A percentile compares a stretch with the other conserved stretches of the same genome.
Evolutionary conservation across 495 filamentous ascomycete genomes (phyloP).

Genomic region (Diplogelasinospora grovesii): DNA sequence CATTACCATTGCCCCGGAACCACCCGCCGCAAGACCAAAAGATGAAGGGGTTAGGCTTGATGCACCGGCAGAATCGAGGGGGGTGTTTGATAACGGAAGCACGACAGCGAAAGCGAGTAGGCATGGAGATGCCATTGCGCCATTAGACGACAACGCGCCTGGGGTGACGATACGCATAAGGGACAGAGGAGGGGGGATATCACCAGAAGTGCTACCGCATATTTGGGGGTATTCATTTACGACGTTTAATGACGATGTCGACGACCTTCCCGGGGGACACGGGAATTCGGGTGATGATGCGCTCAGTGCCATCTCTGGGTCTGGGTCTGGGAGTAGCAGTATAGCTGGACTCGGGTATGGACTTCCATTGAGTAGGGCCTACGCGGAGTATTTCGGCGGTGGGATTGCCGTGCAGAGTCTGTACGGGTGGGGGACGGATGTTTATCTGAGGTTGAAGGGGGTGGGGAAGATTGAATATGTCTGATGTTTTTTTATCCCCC

Average conservation of each 20-base stretch:
- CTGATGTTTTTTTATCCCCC: not conserved
- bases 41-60: conserved; percentile 69
- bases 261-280: conserved; percentile 33
- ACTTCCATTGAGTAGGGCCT: conserved; percentile 81
- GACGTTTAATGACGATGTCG: conserved; percentile 70
- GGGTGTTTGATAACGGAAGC: conserved; percentile 38
- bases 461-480: conserved; percentile 60
- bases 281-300: conserved; percentile 54
- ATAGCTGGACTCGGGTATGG: conserved; percentile 94
- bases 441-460: conserved; percentile 67
- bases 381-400: conserved; percentile 97
- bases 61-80: conserved; percentile 53
- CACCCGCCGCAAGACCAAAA: conserved; percentile 40
- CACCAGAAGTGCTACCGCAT: conserved; percentile 69
- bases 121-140: conserved; percentile 46
- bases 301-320: conserved; percentile 63
- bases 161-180: conserved; percentile 94
- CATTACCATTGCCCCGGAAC: conserved; percentile 85
- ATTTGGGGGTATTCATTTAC: conserved; percentile 97
- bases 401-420: conserved; percentile 91
- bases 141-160: conserved; percentile 58
- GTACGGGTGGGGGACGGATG: conserved; percentile 80
- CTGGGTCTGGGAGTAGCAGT: conserved; percentile 59
- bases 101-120: no score
- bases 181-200: conserved; percentile 89